Percentiles rank a stretch among this genome's conserved stretches.
phyloP scores from a whole-genome alignment of 1,139 yeast species.

The Zygoascus meyerae region DNA sequence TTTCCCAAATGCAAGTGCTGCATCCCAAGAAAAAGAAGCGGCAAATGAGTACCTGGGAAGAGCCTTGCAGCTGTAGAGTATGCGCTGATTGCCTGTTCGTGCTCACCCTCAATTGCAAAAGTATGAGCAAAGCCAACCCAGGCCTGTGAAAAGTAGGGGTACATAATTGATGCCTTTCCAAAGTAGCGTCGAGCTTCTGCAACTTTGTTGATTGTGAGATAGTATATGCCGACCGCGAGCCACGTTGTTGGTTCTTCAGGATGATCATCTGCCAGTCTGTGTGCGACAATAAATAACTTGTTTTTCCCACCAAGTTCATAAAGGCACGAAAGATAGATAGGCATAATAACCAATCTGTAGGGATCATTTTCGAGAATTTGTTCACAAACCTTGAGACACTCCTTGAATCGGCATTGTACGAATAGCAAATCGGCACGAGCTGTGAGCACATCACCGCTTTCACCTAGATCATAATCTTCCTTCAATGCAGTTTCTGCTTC shows the following conservation, averaged over 20 bases:
- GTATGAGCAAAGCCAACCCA: conserved; percentile 99
- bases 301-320: conserved; percentile 82
- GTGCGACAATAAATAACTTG: conserved; percentile 74
- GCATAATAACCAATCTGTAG: conserved; percentile 61
- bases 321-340: conserved; percentile 76
- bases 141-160: conserved; percentile 90
- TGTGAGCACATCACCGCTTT: conserved; percentile 62
- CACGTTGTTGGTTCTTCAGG: conserved; percentile 84
- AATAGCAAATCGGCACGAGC: conserved; percentile 68
- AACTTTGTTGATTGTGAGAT: conserved; percentile 65
- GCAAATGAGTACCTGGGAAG: conserved; percentile 92
- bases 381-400: conserved; percentile 73
- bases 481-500: conserved; percentile 62
- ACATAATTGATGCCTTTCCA: conserved; percentile 80
- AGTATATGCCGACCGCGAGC: conserved; percentile 90
- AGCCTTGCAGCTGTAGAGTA: conserved; percentile 92
- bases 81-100: conserved; percentile 96
- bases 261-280: conserved; percentile 77
- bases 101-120: conserved; percentile 96
- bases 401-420: conserved; percentile 73
- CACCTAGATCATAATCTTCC: conserved; percentile 66
- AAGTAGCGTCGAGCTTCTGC: conserved; percentile 83
- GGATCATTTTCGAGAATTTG: conserved; percentile 53
- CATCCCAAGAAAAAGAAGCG: conserved; percentile 90
- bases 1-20: conserved; percentile 89